Base-by-base conservation (phyloP, 148 eudicot species). In the Chenopodium formosanum region DNA sequence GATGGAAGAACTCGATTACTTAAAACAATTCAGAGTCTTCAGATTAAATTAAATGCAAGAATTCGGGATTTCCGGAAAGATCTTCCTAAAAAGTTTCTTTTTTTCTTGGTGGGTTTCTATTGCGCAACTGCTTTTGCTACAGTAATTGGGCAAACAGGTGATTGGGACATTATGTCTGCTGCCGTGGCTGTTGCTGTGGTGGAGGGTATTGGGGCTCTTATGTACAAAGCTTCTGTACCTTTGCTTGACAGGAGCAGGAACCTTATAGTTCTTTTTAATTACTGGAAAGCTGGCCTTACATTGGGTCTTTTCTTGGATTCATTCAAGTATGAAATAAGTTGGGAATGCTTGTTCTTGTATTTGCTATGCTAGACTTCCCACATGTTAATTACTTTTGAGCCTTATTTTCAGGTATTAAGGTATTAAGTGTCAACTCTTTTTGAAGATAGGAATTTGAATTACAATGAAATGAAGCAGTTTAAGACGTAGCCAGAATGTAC, bases 281-380 rank as follows among this genome's bases (percentile, higher is more conserved):
- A 93, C 82, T 95, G 98, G 98, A 95, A 95, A 83, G 90, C 90
- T 73, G 97, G 97, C 56, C 88, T 95, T 19, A 80, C 90, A 17
- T 83, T 95, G 79, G 98, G 98, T 82, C 92, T 95, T 62, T 95
- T 95, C 89, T 78, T 95, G 81, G 98, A 95, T 88, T 93, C 98
- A 23, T 95, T 95, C 89, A 92, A 93, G 93, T 95, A 90, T 82
- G 81, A 84, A 84, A 75, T 81, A 11, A 10, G 9, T 63, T 25
- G 3, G 9, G 68, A 13, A 31, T 37, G 47, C 16, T 78, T 83
- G 46, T 58, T 71, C 16, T 52, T 50, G 44, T 3, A 46, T 76
- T 62, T 31, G 27, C 34, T 9, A 31, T 16, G 40, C 31, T 46
- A 17, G n/a, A 27, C 25, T 25, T 52, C 46, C 4, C 23, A 13